Evolutionary conservation across 768 basidiomycete genomes (phyloP).

Genomic region (Trametes elegans): DNA sequence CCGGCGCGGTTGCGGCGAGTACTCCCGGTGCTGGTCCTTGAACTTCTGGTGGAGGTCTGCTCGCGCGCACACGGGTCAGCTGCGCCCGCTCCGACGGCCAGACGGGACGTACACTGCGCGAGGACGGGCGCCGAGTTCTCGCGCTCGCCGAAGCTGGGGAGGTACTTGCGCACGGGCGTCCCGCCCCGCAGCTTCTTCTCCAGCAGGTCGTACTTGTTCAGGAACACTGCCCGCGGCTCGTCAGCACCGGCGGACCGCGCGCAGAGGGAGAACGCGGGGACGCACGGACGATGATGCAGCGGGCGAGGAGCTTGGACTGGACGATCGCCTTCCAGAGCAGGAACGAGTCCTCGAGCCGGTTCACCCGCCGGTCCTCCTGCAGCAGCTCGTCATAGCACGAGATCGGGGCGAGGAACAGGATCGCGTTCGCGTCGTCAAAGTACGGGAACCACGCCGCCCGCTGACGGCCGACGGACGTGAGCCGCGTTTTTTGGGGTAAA

Average conservation of each 20-base stretch:
- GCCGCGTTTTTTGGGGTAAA: no score
- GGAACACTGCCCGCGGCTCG: constrained; percentile 30
- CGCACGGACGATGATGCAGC: constrained; percentile 33
- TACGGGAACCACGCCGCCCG: constrained; percentile 79
- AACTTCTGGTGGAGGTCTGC: constrained; percentile 69
- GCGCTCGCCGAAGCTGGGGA: constrained; percentile 34
- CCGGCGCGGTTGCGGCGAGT: constrained; percentile 53
- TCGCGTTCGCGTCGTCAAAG: constrained; percentile 75
- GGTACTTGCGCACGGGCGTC: constrained; percentile 27
- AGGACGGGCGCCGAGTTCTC: constrained; percentile 40
- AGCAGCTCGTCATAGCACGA: constrained; percentile 72
- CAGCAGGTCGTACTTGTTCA: constrained; percentile 39
- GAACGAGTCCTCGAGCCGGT: constrained; percentile 73
- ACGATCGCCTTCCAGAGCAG: constrained; percentile 71
- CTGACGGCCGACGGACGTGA: no score
- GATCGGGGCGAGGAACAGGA: constrained; percentile 80
- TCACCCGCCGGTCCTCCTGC: constrained; percentile 65
- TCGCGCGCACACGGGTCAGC: not conserved
- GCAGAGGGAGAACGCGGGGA: no score
- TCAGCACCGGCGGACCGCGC: no score
- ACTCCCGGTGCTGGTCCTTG: constrained; percentile 58
- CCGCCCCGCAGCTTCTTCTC: constrained; percentile 32
- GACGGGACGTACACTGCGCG: constrained; percentile 53
- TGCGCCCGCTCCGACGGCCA: not conserved
- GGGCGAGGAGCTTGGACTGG: constrained; percentile 59